These are phyloP conservation scores for Tritrichomonas musculus DNA, from an alignment of 208 protist genomes.

Conservation along the genomic window DNA sequence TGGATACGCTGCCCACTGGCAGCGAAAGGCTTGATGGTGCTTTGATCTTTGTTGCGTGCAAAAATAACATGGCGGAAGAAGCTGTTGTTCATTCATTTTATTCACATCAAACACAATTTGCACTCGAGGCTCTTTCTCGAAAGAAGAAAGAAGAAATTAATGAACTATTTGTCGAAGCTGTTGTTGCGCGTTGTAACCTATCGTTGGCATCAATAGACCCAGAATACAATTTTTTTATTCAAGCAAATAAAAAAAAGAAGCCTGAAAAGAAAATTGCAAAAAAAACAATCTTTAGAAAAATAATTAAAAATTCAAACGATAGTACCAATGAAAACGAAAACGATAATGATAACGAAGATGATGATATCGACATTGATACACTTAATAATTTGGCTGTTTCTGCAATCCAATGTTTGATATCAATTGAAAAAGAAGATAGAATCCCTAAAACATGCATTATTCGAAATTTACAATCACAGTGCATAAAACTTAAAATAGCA, in stretches of 20 bases:
- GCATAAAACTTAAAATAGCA: too few relatives aligned
- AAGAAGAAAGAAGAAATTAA: too few relatives aligned
- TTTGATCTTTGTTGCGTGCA: background rate
- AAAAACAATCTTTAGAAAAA: too few relatives aligned
- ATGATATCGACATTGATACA: too few relatives aligned
- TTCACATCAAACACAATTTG: background rate
- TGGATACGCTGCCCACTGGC: background rate
- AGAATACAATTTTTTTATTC: too few relatives aligned
- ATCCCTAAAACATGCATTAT: too few relatives aligned
- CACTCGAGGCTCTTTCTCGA: background rate
- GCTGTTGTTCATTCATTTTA: background rate
- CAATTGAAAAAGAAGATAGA: background rate
- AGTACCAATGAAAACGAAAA: too few relatives aligned
- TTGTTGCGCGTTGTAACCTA: background rate
- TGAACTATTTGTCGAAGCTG: background rate
- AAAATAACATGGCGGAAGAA: background rate
- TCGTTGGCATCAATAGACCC: background rate
- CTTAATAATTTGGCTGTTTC: background rate
- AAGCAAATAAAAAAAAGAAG: too few relatives aligned
- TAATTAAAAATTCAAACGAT: too few relatives aligned
- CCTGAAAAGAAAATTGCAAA: too few relatives aligned
- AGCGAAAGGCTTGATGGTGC: background rate
- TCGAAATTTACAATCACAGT: too few relatives aligned
- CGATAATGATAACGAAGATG: too few relatives aligned
- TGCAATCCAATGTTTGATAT: background rate